A percentile compares a stretch with the other conserved stretches of the same genome.
phyloP scores from a whole-genome alignment of 2,329 filamentous ascomycete genomes.

The Stachybotrys elegans region DNA sequence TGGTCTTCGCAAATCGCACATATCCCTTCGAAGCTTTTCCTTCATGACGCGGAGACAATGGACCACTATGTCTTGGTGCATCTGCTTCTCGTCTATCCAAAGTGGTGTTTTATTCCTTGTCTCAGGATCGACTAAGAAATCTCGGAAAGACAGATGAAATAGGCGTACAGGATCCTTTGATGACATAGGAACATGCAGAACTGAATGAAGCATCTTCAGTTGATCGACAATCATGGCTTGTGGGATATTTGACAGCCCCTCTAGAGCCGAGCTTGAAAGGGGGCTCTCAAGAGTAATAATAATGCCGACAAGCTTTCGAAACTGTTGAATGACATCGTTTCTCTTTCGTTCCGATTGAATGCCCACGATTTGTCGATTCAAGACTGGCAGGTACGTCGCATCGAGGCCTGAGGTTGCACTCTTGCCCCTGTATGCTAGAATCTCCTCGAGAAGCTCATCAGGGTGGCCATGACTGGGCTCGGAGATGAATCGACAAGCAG shows the following conservation, averaged over 20 bases:
- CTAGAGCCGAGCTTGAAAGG: conserved; percentile 20
- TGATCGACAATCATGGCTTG: conserved; percentile 11
- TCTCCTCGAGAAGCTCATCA: conserved; percentile 11
- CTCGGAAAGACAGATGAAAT: conserved; percentile 32
- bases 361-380: conserved; percentile 1
- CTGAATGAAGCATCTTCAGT: conserved; percentile 26
- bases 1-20: conserved; percentile 9
- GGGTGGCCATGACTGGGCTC: conserved; percentile 12
- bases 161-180: conserved; percentile 17
- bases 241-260: conserved; percentile 17
- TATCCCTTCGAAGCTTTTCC: conserved; percentile 20
- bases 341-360: not conserved
- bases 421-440: conserved; percentile 11
- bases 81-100: conserved; percentile 7
- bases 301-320: conserved; percentile 22
- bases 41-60: conserved; percentile 5
- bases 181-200: conserved; percentile 23
- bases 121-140: conserved; percentile 19
- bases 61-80: not conserved
- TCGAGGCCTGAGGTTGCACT: not conserved
- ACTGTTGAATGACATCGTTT: conserved; percentile 13
- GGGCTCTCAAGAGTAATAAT: conserved; percentile 24
- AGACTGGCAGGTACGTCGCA: not conserved
- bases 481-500: conserved; percentile 21
- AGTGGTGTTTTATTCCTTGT: conserved; percentile 11